Evolutionary conservation across 2,329 filamentous ascomycete genomes (phyloP).

Genomic region (Alternaria sp.): DNA sequence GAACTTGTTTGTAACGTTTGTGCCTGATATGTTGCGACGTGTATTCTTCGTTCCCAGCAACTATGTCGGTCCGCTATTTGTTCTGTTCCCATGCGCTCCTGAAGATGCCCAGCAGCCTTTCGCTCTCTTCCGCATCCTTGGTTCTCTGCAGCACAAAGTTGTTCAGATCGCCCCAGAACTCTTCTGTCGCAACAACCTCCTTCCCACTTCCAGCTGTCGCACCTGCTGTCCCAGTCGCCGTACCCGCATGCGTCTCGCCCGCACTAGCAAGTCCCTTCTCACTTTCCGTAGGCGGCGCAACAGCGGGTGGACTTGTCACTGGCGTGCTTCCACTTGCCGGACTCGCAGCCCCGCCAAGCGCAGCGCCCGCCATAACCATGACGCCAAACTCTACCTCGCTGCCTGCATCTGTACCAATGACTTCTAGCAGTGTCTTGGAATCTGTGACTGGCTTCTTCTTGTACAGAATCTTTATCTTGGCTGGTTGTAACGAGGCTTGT

Average conservation of each 20-base stretch:
- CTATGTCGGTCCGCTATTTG: constrained; percentile 20
- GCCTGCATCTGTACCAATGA: constrained; percentile 66
- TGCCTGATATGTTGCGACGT: not conserved
- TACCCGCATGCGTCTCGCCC: constrained; percentile 16
- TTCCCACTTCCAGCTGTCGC: constrained; percentile 63
- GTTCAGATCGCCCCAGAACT: constrained; percentile 88
- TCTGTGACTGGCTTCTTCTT: constrained; percentile 88
- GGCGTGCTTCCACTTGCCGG: constrained; percentile 53
- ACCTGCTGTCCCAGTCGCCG: constrained; percentile 50
- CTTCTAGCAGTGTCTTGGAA: constrained; percentile 78
- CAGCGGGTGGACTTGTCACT: constrained; percentile 58
- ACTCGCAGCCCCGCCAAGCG: constrained; percentile 47
- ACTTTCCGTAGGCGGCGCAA: constrained; percentile 62
- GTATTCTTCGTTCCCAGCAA: not conserved
- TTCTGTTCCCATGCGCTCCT: constrained; percentile 71
- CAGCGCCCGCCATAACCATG: constrained; percentile 79
- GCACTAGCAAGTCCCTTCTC: constrained; percentile 52
- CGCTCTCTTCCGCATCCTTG: constrained; percentile 72
- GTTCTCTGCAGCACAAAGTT: constrained; percentile 82
- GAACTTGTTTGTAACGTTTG: not conserved
- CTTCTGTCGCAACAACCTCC: constrained; percentile 71
- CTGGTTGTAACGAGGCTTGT: constrained; percentile 65
- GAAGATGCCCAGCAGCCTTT: constrained; percentile 73
- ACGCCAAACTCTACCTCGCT: constrained; percentile 77
- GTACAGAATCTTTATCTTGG: constrained; percentile 85